Percentiles rank a stretch among this genome's conserved stretches.
Conservation (phyloP, 2,329 filamentous ascomycete genomes). For the Penicillium oxalicum region DNA sequence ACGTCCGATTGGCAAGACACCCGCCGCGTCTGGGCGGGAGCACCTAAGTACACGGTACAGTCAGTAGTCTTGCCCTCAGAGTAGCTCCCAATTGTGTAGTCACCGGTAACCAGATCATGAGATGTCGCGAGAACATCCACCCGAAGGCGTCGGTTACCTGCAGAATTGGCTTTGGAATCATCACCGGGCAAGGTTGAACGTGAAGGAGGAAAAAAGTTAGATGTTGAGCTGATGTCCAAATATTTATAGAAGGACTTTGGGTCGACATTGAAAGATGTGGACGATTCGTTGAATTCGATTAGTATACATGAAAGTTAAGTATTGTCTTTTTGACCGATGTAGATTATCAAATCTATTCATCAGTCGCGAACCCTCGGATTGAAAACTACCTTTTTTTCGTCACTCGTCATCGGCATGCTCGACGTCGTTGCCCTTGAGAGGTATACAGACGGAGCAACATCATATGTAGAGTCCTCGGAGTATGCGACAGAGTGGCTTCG, state of each 20-base stretch:
- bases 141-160: conserved; percentile 35
- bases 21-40: too few species aligned
- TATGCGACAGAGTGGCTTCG: conserved; percentile 23
- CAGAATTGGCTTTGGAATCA: conserved; percentile 44
- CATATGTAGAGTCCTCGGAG: conserved; percentile 23
- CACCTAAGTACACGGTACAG: too few species aligned
- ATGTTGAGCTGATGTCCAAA: too few species aligned
- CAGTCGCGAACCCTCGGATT: conserved; percentile 25
- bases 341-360: too few species aligned
- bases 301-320: too few species aligned
- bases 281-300: too few species aligned
- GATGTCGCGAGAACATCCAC: conserved; percentile 13
- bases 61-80: conserved; percentile 32
- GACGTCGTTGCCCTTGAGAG: conserved; percentile 27
- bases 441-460: conserved; percentile 27
- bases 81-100: conserved; percentile 42
- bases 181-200: conserved; percentile 28
- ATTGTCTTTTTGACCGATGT: too few species aligned
- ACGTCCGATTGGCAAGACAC: too few species aligned
- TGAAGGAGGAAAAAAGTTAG: too few species aligned
- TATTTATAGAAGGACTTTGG: too few species aligned
- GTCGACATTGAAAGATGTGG: too few species aligned
- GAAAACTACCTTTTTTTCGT: conserved; percentile 38
- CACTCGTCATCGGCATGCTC: conserved; percentile 37
- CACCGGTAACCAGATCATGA: conserved; percentile 36